These are phyloP conservation scores for Puccinia hordei DNA, from an alignment of 1,284 basidiomycete species.

Conservation along the genomic window DNA sequence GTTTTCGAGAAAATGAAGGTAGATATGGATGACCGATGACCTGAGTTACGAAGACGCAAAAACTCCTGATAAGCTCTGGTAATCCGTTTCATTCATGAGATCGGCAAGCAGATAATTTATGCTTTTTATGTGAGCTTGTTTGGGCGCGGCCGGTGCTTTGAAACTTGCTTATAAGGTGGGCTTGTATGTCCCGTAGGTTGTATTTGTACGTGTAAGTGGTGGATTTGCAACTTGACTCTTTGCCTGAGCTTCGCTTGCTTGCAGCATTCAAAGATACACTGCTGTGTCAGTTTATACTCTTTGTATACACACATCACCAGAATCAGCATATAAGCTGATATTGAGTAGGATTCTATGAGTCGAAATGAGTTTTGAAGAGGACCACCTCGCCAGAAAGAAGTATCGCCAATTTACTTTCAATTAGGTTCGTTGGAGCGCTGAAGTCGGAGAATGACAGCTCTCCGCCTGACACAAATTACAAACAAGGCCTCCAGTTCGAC, in stretches of 20 bases:
- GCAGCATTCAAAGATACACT: neutral
- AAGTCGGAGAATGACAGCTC: too few relatives aligned
- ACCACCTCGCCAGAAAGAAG: neutral
- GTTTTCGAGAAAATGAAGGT: neutral
- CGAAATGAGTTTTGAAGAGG: neutral
- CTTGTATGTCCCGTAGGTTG: neutral
- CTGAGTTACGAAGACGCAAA: neutral
- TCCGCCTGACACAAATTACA: too few relatives aligned
- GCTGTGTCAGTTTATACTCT: slow-evolving; percentile 7
- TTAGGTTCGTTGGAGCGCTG: neutral
- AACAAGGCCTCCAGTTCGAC: neutral
- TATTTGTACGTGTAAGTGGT: slow-evolving; percentile 9
- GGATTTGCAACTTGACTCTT: slow-evolving; percentile 12
- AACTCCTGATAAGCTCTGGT: neutral
- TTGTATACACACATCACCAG: neutral
- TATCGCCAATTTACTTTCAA: neutral
- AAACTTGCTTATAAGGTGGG: slow-evolving; percentile 6
- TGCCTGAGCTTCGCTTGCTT: slow-evolving; percentile 1
- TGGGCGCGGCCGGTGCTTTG: neutral
- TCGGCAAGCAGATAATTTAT: neutral
- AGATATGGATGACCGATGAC: neutral
- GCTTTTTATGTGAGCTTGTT: slow-evolving; percentile 7
- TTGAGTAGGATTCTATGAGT: neutral
- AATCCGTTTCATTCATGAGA: neutral
- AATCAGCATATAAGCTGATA: neutral